Evolutionary conservation across 805 yeast species (phyloP).

Genomic region (Wickerhamomyces silvicola): DNA sequence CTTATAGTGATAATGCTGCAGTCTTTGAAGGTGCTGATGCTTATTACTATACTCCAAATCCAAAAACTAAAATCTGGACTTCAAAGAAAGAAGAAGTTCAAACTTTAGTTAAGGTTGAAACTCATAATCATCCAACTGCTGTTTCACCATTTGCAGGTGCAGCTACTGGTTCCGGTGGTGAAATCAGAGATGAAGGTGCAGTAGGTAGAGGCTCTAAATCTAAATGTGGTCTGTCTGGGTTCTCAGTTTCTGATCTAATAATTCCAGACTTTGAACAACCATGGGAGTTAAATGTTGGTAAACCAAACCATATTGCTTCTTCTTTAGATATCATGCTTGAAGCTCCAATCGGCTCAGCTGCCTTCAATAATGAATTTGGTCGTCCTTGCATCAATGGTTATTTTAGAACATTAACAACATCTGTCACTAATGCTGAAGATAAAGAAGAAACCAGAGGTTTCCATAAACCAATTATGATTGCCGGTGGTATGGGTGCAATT

Average conservation of each 20-base stretch:
- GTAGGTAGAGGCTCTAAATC: slow-evolving; percentile 98
- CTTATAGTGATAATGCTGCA: slow-evolving; percentile 97
- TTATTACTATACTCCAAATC: slow-evolving; percentile 73
- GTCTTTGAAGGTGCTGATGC: slow-evolving; percentile 83
- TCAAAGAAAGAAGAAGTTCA: slow-evolving; percentile 74
- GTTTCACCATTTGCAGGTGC: slow-evolving; percentile 99
- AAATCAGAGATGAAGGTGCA: slow-evolving; percentile 99
- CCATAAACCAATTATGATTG: slow-evolving; percentile 98
- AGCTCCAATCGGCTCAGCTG: slow-evolving; percentile 97
- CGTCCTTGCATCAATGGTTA: slow-evolving; percentile 96
- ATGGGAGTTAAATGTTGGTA: slow-evolving; percentile 88
- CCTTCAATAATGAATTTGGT: slow-evolving; percentile 97
- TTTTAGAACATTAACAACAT: slow-evolving; percentile 89
- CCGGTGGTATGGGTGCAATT: slow-evolving; percentile 98
- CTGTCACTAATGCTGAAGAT: slow-evolving; percentile 55
- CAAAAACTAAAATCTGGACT: slow-evolving; percentile 63
- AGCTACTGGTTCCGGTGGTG: slow-evolving; percentile 99
- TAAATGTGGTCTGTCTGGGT: slow-evolving; percentile 94
- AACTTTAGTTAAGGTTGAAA: slow-evolving; percentile 91
- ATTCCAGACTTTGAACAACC: slow-evolving; percentile 87
- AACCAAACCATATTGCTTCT: slow-evolving; percentile 89
- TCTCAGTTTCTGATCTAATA: slow-evolving; percentile 80
- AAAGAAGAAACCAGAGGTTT: slow-evolving; percentile 82
- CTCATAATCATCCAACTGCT: slow-evolving; percentile 99
- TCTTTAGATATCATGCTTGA: slow-evolving; percentile 92